Percentiles rank a stretch among this genome's conserved stretches.
These are phyloP conservation scores for Wickerhamomyces tratensis DNA, from an alignment of 805 yeast genomes.

Conservation along the genomic window DNA sequence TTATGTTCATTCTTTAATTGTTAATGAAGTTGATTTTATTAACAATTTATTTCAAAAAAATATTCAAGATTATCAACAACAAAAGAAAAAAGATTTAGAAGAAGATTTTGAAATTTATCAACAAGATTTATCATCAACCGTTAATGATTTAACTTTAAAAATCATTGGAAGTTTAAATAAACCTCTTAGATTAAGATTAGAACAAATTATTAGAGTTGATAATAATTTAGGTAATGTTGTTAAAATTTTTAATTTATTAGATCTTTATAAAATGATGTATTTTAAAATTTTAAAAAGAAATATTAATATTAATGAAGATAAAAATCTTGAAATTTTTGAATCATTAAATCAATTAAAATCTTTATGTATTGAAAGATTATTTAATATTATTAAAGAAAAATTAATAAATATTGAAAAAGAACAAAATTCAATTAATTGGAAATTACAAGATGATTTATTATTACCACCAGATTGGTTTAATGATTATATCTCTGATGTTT, in stretches of 20 bases:
- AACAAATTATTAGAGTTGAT: constrained; percentile 60
- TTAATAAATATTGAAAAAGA: constrained; percentile 13
- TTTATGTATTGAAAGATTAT: constrained; percentile 28
- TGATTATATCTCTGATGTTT: constrained; percentile 51
- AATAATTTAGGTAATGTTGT: constrained; percentile 42
- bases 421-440: constrained; percentile 20
- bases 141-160: constrained; percentile 31
- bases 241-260: constrained; percentile 53
- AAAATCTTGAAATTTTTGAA: constrained; percentile 8
- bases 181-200: constrained; percentile 56
- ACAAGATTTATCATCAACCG: constrained; percentile 8
- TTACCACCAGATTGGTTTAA: constrained; percentile 80
- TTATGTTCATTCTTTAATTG: constrained; percentile 75
- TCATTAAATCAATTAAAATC: constrained; percentile 23
- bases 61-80: constrained; percentile 14
- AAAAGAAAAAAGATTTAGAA: constrained; percentile 17
- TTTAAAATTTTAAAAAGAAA: constrained; percentile 2
- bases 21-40: constrained; percentile 77
- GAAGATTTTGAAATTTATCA: constrained; percentile 12
- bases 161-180: constrained; percentile 45
- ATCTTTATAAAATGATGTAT: constrained; percentile 64
- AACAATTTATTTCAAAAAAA: constrained; percentile 44
- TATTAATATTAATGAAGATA: background rate
- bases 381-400: constrained; percentile 28
- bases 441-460: constrained; percentile 38